Percentiles rank a stretch among this genome's conserved stretches.
Evolutionary conservation across 2,329 filamentous ascomycete genomes (phyloP).

Genomic region (Colletotrichum lentis): DNA sequence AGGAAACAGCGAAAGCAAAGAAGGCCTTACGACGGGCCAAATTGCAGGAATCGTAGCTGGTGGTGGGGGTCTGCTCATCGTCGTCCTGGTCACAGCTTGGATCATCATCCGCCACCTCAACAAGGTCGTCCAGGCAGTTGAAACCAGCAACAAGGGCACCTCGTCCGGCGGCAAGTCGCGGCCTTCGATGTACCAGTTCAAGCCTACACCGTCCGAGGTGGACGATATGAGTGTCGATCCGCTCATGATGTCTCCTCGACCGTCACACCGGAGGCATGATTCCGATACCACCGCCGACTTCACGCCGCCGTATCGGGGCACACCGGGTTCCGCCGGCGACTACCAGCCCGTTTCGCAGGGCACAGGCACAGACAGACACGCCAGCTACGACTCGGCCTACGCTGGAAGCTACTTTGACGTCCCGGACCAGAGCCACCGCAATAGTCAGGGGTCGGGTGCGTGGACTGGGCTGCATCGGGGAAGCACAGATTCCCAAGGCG

Average conservation of each 20-base stretch:
- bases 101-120: conserved; percentile 61
- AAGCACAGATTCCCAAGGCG: conserved; percentile 52
- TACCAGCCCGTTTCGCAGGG: conserved; percentile 36
- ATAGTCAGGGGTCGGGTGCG: conserved; percentile 40
- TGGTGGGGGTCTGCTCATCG: conserved; percentile 56
- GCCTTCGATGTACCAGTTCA: conserved; percentile 50
- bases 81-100: conserved; percentile 57
- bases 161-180: conserved; percentile 46
- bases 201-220: conserved; percentile 54
- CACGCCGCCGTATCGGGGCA: conserved; percentile 27
- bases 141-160: conserved; percentile 47
- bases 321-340: conserved; percentile 28
- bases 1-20: conserved; percentile 41
- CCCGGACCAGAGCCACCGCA: conserved; percentile 37
- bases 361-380: conserved; percentile 42
- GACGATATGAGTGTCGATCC: conserved; percentile 55
- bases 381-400: conserved; percentile 44
- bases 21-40: conserved; percentile 51
- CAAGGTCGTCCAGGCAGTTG: conserved; percentile 53
- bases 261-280: conserved; percentile 33
- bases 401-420: conserved; percentile 46
- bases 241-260: conserved; percentile 46
- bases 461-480: conserved; percentile 41
- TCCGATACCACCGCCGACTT: conserved; percentile 40
- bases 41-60: conserved; percentile 65